These are phyloP conservation scores for Capniomyces stellatus DNA, from an alignment of 371 early-diverging fungal species.

Conservation along the genomic window DNA sequence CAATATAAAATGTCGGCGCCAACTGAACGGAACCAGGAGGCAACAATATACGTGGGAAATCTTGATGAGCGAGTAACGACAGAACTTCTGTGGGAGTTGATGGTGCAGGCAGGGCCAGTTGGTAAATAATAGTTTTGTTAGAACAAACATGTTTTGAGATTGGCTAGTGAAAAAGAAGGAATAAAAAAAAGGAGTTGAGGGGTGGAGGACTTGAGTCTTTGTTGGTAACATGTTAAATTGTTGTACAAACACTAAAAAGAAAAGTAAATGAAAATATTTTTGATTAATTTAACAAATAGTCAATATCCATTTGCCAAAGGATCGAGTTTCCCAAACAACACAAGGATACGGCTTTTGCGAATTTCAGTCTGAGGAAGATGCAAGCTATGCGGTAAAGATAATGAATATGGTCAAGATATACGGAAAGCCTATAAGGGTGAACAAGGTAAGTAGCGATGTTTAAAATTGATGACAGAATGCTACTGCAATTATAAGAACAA, in stretches of 20 bases:
- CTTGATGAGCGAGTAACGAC: slow-evolving; percentile 90
- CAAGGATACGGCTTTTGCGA: slow-evolving; percentile 96
- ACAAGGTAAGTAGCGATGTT: slow-evolving; percentile 76
- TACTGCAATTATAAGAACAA: too few species aligned
- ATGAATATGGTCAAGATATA: slow-evolving; percentile 91
- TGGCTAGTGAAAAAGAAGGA: too few species aligned
- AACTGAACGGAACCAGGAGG: slow-evolving; percentile 66
- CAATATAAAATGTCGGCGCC: slow-evolving; percentile 15
- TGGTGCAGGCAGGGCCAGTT: slow-evolving; percentile 95
- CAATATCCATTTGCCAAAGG: slow-evolving; percentile 92
- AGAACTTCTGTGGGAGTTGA: slow-evolving; percentile 88
- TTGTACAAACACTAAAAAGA: background rate
- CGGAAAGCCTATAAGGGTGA: slow-evolving; percentile 90
- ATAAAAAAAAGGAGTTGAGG: slow-evolving; percentile 3
- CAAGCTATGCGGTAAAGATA: slow-evolving; percentile 90
- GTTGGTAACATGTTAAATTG: background rate
- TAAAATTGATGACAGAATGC: too few species aligned
- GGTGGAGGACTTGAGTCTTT: too few species aligned
- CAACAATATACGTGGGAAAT: slow-evolving; percentile 95
- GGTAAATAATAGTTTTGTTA: too few species aligned
- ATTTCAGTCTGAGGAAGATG: slow-evolving; percentile 84
- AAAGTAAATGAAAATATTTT: too few species aligned
- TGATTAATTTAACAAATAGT: too few species aligned
- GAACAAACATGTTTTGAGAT: slow-evolving; percentile 29
- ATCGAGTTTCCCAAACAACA: slow-evolving; percentile 84